phyloP scores from a whole-genome alignment of 306 rosid genomes.

The Prunus campanulata region DNA sequence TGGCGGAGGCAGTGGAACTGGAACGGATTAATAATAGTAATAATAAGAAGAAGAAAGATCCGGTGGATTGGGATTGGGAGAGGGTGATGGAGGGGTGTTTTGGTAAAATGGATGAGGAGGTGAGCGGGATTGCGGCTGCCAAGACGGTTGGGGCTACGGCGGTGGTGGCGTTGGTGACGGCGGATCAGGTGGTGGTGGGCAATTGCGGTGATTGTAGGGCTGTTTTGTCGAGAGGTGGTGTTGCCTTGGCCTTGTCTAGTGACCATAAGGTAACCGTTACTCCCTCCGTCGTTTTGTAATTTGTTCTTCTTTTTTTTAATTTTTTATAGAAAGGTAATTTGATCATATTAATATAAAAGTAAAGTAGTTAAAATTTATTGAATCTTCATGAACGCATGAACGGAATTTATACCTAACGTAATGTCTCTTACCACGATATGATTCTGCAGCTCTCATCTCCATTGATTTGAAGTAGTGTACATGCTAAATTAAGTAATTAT shows the following conservation, averaged over 20 bases:
- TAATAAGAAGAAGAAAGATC: neutral
- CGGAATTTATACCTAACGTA: no score
- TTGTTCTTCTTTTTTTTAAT: no score
- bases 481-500: no score
- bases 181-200: conserved; percentile 55
- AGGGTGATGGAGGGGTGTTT: conserved; percentile 77
- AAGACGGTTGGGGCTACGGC: conserved; percentile 74
- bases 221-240: conserved; percentile 67
- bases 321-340: no score
- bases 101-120: conserved; percentile 66
- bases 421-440: no score
- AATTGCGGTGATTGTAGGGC: conserved; percentile 90
- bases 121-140: conserved; percentile 35
- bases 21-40: neutral
- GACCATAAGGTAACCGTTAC: conserved; percentile 67
- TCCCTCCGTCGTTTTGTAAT: neutral
- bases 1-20: conserved; percentile 55
- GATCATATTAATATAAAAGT: no score
- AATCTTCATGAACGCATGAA: no score
- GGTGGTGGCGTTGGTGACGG: conserved; percentile 51
- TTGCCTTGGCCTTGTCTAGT: conserved; percentile 51
- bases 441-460: no score
- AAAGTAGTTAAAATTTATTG: no score
- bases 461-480: no score
- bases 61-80: conserved; percentile 43